phyloP scores from a whole-genome alignment of 116 monocot genomes.

The Phalaenopsis hybrid region DNA sequence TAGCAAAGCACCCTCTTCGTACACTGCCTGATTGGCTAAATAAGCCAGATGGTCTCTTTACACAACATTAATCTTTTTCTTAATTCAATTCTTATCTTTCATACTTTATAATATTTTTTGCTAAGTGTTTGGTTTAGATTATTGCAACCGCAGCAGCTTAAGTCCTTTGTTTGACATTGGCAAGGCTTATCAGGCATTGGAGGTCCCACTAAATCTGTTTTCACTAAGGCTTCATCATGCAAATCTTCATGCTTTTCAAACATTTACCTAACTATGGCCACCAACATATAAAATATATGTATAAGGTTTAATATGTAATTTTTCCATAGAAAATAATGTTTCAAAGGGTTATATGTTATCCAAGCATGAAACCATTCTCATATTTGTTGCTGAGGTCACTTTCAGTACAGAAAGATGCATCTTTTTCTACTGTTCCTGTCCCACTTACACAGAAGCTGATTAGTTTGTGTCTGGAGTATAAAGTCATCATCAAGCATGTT shows the following conservation, averaged over 20 bases:
- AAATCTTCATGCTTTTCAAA: background rate
- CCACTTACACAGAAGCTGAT: background rate
- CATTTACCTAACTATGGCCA: slow-evolving; percentile 1
- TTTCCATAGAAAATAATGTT: background rate
- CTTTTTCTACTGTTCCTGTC: background rate
- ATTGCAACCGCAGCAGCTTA: background rate
- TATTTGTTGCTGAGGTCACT: background rate
- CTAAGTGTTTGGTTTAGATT: too few species aligned
- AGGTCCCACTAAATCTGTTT: background rate
- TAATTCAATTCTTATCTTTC: too few species aligned
- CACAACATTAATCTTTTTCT: too few species aligned
- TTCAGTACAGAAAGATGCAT: background rate
- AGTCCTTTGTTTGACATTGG: background rate
- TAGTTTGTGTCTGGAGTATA: too few species aligned
- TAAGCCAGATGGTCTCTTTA: too few species aligned
- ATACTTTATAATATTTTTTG: too few species aligned
- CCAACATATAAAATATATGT: background rate
- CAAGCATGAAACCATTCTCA: background rate
- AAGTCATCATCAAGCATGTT: too few species aligned
- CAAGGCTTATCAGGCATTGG: background rate
- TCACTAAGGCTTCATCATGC: background rate
- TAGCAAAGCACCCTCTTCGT: too few species aligned
- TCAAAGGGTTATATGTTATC: background rate
- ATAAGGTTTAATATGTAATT: background rate
- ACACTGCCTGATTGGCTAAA: too few species aligned